Base-by-base conservation (phyloP, 2,329 filamentous ascomycete genomes). In the Albifimbria verrucaria region DNA sequence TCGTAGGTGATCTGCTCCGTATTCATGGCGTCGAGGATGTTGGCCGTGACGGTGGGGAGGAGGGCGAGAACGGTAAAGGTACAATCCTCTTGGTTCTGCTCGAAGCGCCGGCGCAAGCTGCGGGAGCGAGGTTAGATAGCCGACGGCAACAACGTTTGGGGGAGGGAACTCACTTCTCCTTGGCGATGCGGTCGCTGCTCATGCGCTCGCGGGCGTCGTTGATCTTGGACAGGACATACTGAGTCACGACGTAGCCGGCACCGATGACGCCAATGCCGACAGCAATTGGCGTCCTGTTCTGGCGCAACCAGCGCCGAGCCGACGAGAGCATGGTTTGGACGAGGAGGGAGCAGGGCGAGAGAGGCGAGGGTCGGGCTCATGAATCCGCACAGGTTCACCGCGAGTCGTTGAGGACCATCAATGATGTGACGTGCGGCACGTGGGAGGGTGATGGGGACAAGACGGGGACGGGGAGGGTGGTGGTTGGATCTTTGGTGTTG, bases 51-150 rank as follows among this genome's bases (percentile, higher is more conserved):
- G 28, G 93, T 96, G 4, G 94, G 94, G 10, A 99, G 81, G 52
- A 99, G 85, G 25, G 93, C 94, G n/a, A 97, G 86, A 44, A 97
- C 92, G 36, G 94, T 99, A 69, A 95, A 97, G 47, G 93, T 97
- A 74, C 94, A 99, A 73, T 99, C 94, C 69, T 96, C 93, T 70
- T 99, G 94, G 72, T 99, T 99, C 73, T 99, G 94, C 71, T 97
- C 91, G 74, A 99, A 99, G 66, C 94, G 89, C 54, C 94, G 89
- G 49, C 92, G 92, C 56, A 99, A 83, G 72, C 93, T 97, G 64
- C 24, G n/a, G 43, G 24, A 20, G 43, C 21, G 25, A 43, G 32
- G 6, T 3, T 22, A 32, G 28, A 21, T 41, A 17, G 41, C 11
- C 10, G 17, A 44, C 26, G 28, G 24, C 22, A 55, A 23, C 18